Percentiles rank a stretch among this genome's conserved stretches.
phyloP scores from a whole-genome alignment of 306 rosid species.

The Fragaria vesca region DNA sequence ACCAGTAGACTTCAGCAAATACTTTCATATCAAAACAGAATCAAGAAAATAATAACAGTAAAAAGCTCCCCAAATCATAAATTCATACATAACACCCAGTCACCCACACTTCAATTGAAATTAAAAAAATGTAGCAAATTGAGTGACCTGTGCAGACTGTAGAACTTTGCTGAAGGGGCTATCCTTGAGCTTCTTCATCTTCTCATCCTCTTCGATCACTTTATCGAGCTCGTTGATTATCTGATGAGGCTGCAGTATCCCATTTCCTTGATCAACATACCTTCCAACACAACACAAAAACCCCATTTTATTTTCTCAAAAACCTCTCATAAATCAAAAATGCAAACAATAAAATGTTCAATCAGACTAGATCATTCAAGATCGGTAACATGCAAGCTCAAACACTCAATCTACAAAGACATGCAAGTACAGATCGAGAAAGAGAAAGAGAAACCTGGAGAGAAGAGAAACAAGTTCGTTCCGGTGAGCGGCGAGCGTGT shows the following conservation, averaged over 20 bases:
- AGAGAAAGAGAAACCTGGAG: conserved; percentile 28
- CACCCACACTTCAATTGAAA: background rate
- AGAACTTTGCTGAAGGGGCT: conserved; percentile 46
- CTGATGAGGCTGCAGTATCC: conserved; percentile 45
- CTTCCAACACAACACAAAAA: conserved; percentile 26
- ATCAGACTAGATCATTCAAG: background rate
- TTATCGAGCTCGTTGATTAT: conserved; percentile 32
- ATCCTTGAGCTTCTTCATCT: conserved; percentile 33
- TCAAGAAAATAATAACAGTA: background rate
- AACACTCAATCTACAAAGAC: background rate
- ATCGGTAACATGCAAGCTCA: conserved; percentile 5
- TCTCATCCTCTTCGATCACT: conserved; percentile 34
- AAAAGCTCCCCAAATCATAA: background rate
- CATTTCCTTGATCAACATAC: conserved; percentile 46
- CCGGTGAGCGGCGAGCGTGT: conserved; percentile 26
- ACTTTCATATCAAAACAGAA: background rate
- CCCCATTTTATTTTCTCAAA: background rate
- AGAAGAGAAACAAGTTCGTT: conserved; percentile 44
- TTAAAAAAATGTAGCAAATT: background rate
- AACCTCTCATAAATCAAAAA: background rate
- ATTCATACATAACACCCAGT: background rate
- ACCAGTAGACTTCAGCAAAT: background rate
- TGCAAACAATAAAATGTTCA: background rate
- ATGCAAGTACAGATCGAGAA: background rate
- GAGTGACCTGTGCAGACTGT: conserved; percentile 46